Percentiles rank a stretch among this genome's conserved stretches.
These are phyloP conservation scores for Hypholoma sublateritium DNA, from an alignment of 768 basidiomycete genomes.

Conservation along the genomic window DNA sequence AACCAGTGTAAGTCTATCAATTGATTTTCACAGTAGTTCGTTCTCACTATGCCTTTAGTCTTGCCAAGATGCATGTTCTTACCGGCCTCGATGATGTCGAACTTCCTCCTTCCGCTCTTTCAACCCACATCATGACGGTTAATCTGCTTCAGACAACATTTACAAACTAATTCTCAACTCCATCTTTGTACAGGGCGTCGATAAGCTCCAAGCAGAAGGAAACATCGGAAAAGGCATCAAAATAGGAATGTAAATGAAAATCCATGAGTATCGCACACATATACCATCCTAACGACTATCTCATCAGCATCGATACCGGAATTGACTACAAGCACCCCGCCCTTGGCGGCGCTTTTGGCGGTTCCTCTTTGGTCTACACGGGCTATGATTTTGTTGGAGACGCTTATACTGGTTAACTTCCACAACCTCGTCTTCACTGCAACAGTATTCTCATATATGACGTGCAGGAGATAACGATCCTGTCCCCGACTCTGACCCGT, in stretches of 20 bases:
- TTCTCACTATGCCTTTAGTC: constrained; percentile 13
- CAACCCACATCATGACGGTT: constrained; percentile 54
- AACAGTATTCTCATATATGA: not conserved
- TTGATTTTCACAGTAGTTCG: not conserved
- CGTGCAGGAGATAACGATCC: constrained; percentile 1
- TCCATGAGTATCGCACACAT: not conserved
- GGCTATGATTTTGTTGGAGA: constrained; percentile 61
- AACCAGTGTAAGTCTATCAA: constrained; percentile 26
- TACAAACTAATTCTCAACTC: not conserved
- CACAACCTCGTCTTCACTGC: not conserved
- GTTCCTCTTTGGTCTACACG: constrained; percentile 43
- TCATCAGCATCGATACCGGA: constrained; percentile 46
- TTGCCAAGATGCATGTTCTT: constrained; percentile 36
- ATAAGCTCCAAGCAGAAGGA: constrained; percentile 61
- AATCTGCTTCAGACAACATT: constrained; percentile 11
- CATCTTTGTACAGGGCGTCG: constrained; percentile 44
- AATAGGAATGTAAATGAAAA: constrained; percentile 52
- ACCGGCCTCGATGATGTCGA: constrained; percentile 36
- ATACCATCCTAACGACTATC: not conserved
- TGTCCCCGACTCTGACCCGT: constrained; percentile 13
- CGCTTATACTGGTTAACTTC: constrained; percentile 26
- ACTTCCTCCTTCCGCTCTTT: constrained; percentile 41
- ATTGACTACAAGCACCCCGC: constrained; percentile 54
- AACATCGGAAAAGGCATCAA: constrained; percentile 67
- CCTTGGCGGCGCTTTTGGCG: constrained; percentile 49